These are phyloP conservation scores for Ciborinia camelliae DNA, from an alignment of 2,329 filamentous ascomycete genomes.

Conservation along the genomic window DNA sequence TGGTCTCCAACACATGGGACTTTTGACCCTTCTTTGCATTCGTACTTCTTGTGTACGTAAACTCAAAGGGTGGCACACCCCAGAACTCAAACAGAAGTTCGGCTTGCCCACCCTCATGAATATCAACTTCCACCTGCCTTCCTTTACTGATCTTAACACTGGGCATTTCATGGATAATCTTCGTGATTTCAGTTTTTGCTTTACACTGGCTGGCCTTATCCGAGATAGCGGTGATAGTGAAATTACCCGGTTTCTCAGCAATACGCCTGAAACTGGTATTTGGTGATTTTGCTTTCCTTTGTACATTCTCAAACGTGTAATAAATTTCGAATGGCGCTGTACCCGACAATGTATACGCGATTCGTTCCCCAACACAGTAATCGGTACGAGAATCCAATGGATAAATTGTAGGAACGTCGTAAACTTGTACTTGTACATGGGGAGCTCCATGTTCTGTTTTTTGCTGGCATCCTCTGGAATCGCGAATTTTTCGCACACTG, in stretches of 20 bases:
- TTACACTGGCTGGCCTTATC: slow-evolving; percentile 88
- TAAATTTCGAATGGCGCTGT: slow-evolving; percentile 88
- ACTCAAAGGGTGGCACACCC: slow-evolving; percentile 94
- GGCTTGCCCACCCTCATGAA: slow-evolving; percentile 92
- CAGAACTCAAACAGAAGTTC: slow-evolving; percentile 94
- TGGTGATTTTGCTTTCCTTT: slow-evolving; percentile 73
- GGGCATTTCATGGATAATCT: slow-evolving; percentile 86
- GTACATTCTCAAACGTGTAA: slow-evolving; percentile 80
- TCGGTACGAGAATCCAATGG: slow-evolving; percentile 79
- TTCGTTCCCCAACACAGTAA: slow-evolving; percentile 93
- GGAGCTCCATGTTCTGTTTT: slow-evolving; percentile 68
- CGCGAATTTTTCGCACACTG: slow-evolving; percentile 83
- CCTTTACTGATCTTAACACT: slow-evolving; percentile 88
- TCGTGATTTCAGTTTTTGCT: slow-evolving; percentile 72
- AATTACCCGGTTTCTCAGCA: slow-evolving; percentile 84
- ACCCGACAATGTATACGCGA: slow-evolving; percentile 87
- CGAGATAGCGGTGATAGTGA: slow-evolving; percentile 80
- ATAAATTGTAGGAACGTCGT: slow-evolving; percentile 87
- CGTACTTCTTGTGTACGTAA: slow-evolving; percentile 89
- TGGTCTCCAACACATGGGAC: slow-evolving; percentile 80
- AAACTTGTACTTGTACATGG: slow-evolving; percentile 85
- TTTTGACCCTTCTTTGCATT: slow-evolving; percentile 77
- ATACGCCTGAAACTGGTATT: slow-evolving; percentile 89
- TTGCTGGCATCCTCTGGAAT: slow-evolving; percentile 80
- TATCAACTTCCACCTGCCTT: slow-evolving; percentile 76